Percentiles rank a stretch among this genome's conserved stretches.
Conservation (phyloP, 148 eudicot species). For the Cornus suecica region DNA sequence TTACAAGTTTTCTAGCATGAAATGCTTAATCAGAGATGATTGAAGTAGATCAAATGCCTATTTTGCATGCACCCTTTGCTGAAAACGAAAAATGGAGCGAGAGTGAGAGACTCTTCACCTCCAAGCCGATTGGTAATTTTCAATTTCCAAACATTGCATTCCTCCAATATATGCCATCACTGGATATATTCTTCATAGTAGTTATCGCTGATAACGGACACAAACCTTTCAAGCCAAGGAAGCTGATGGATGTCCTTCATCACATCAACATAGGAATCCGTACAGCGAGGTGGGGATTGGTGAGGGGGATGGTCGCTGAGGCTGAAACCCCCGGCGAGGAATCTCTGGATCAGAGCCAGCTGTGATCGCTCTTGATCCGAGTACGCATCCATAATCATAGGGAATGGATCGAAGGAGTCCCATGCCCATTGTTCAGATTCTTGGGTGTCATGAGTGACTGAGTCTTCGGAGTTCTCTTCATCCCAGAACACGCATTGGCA, state of each 20-base stretch:
- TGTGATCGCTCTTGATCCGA: conserved; percentile 89
- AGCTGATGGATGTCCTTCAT: conserved; percentile 93
- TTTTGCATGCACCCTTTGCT: no score
- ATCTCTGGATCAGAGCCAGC: conserved; percentile 81
- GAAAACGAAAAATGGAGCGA: neutral
- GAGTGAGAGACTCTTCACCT: neutral
- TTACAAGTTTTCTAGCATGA: neutral
- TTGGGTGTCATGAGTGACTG: conserved; percentile 30
- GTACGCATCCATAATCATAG: conserved; percentile 72
- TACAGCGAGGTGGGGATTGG: conserved; percentile 64
- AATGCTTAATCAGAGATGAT: neutral
- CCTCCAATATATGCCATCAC: conserved; percentile 18
- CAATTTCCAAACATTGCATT: neutral
- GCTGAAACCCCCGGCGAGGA: conserved; percentile 75
- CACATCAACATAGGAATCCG: conserved; percentile 71
- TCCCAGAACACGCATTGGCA: conserved; percentile 72
- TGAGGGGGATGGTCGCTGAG: conserved; percentile 57
- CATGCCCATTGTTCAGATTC: conserved; percentile 69
- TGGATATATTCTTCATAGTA: conserved; percentile 69
- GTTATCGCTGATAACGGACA: conserved; percentile 76
- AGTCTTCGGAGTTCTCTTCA: conserved; percentile 27
- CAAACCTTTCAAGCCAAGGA: conserved; percentile 94
- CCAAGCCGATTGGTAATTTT: neutral
- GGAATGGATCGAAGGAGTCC: conserved; percentile 63
- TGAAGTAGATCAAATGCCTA: neutral